These are phyloP conservation scores for Ceratobasidium sp. DNA, from an alignment of 1,284 basidiomycete genomes.

Conservation along the genomic window DNA sequence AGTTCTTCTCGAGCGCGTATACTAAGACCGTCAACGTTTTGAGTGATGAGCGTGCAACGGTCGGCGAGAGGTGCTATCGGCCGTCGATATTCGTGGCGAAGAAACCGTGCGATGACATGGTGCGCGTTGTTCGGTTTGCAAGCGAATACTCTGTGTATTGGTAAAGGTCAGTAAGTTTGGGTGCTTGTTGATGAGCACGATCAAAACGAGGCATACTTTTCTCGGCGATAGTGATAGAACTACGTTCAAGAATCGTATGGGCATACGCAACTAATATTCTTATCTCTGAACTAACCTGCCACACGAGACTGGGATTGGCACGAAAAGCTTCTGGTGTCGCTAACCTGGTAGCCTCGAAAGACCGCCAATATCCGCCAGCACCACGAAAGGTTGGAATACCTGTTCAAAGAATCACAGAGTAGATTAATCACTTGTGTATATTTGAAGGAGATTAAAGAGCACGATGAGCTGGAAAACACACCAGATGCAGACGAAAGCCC, in stretches of 20 bases:
- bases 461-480: conserved; percentile 51
- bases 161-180: neutral
- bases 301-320: conserved; percentile 68
- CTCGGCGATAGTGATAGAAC: conserved; percentile 73
- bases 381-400: conserved; percentile 75
- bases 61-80: conserved; percentile 62
- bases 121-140: conserved; percentile 62
- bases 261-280: conserved; percentile 38
- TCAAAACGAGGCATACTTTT: conserved; percentile 59
- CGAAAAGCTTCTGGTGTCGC: conserved; percentile 71
- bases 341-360: conserved; percentile 64
- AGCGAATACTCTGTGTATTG: neutral
- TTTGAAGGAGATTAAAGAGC: neutral
- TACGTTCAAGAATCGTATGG: conserved; percentile 50
- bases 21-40: conserved; percentile 79
- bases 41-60: conserved; percentile 74
- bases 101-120: conserved; percentile 58
- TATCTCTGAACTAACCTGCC: conserved; percentile 76
- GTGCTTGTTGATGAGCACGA: conserved; percentile 4
- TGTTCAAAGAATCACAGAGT: conserved; percentile 48
- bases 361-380: conserved; percentile 71
- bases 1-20: no score
- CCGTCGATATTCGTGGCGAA: conserved; percentile 58
- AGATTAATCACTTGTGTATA: neutral
- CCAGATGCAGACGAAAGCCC: conserved; percentile 72